Conservation (phyloP, 2,329 filamentous ascomycete species). For the Aspergillus pseudoterreus region DNA sequence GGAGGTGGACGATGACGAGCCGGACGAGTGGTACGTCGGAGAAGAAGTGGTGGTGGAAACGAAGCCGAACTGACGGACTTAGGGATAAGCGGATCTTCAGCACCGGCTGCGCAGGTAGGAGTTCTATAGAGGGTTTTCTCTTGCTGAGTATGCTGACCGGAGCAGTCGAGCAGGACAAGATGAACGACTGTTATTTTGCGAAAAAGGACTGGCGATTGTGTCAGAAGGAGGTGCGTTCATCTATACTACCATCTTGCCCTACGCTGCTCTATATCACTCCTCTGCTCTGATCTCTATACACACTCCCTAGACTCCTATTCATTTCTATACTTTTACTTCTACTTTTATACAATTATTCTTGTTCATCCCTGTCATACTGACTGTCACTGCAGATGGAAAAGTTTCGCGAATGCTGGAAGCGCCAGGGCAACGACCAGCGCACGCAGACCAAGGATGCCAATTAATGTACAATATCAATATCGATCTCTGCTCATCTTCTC, state of each 20-base stretch:
- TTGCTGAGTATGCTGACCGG: slow-evolving; percentile 4
- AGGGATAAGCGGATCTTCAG: slow-evolving; percentile 99
- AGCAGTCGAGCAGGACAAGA: slow-evolving; percentile 76
- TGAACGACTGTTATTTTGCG: slow-evolving; percentile 94
- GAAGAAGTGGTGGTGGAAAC: slow-evolving; percentile 1
- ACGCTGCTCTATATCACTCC: not conserved
- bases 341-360: too few species aligned
- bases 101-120: slow-evolving; percentile 82
- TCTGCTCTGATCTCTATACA: not conserved
- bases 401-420: slow-evolving; percentile 89
- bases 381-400: slow-evolving; percentile 69
- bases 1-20: slow-evolving; percentile 66
- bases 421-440: slow-evolving; percentile 78
- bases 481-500: too few species aligned
- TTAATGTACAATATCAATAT: not conserved
- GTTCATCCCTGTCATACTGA: not conserved
- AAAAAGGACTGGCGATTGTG: slow-evolving; percentile 95
- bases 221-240: slow-evolving; percentile 70
- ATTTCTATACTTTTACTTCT: not conserved
- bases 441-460: slow-evolving; percentile 69
- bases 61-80: slow-evolving; percentile 2
- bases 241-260: not conserved
- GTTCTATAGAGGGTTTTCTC: not conserved
- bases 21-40: slow-evolving; percentile 77
- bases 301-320: not conserved